Base-by-base conservation (phyloP, 2,329 filamentous ascomycete genomes). In the Aspergillus terreus region DNA sequence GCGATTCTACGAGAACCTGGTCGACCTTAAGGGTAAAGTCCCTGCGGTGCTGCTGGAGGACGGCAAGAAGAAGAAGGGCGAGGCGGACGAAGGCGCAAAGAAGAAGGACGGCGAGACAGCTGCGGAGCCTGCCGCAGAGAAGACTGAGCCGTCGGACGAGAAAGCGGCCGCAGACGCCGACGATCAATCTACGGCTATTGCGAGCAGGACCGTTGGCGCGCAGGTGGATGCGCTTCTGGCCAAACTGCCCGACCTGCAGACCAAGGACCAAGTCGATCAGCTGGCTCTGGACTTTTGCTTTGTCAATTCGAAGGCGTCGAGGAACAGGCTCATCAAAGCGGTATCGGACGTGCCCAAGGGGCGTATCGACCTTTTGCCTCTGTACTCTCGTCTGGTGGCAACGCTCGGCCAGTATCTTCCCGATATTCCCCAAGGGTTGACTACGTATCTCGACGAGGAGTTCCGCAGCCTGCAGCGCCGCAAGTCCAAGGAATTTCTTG, bases 271-370 rank as follows among this genome's bases (percentile, higher is more conserved):
- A 46, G 90, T 96, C 49, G 94, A 99, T 65, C 87, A 96, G 68
- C 85, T 89, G 44, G 94, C 95, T 6, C 87, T 96, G 55, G 92
- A 97, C 65, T 99, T 99, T 67, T 97, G 94, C 73, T 99, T 96
- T 65, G 78, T 99, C 53, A 99, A 99, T 69, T 99, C 94, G 1
- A 99, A 99, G 67, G 94, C 94, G 9, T 99, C 95, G 0, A 85
- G 95, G 30, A 99, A 99, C 69, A 84, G 94, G 45, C 81, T 99
- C 2, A 81, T 97, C 67, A 97, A 96, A 71, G 89, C 91, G 27
- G 77, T 99, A 43, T 92, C 95, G 44, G 94, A 99, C 59, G 87
- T 97, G 12, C 94, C 94, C 3, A 97, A 96, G 70, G 92, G 92
- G 17, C 87, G 94, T 35, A 88, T 89, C 49, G 94, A 99, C 71